A percentile compares a stretch with the other conserved stretches of the same genome.
phyloP scores from a whole-genome alignment of 148 eudicot genomes.

The Simmondsia chinensis region DNA sequence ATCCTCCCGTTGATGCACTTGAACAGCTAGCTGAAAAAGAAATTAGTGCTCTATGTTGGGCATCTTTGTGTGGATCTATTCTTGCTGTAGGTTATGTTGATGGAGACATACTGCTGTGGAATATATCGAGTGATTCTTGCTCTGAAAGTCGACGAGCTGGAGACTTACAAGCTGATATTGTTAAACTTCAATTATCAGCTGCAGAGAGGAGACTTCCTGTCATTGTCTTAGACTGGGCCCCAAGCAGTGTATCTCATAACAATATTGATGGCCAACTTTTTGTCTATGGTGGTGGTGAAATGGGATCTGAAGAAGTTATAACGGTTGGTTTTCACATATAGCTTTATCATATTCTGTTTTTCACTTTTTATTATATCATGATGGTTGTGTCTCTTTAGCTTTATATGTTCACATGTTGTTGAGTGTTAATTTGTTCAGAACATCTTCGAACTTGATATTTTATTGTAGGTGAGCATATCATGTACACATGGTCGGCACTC shows the following conservation, averaged over 20 bases:
- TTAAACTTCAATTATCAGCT: conserved; percentile 58
- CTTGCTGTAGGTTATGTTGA: conserved; percentile 73
- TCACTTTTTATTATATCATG: background rate
- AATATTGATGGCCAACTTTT: conserved; percentile 54
- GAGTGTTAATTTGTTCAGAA: background rate
- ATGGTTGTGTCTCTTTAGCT: background rate
- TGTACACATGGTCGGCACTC: too few species aligned
- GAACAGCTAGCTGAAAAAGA: conserved; percentile 54
- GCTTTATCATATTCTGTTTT: background rate
- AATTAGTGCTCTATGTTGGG: conserved; percentile 76
- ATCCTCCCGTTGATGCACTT: conserved; percentile 17
- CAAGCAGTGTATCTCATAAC: conserved; percentile 30
- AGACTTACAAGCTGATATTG: conserved; percentile 34
- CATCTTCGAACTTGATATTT: too few species aligned
- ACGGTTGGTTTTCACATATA: conserved; percentile 38
- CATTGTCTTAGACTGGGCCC: conserved; percentile 51
- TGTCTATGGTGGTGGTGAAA: conserved; percentile 72
- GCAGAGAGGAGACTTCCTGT: conserved; percentile 64
- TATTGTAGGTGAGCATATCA: too few species aligned
- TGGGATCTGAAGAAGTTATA: conserved; percentile 72
- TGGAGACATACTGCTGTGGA: conserved; percentile 73
- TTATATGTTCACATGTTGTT: background rate
- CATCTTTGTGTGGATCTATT: conserved; percentile 52
- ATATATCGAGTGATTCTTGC: conserved; percentile 28
- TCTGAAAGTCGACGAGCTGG: conserved; percentile 24